phyloP scores from a whole-genome alignment of 2,329 filamentous ascomycete species.

The Fusarium kyushuense region DNA sequence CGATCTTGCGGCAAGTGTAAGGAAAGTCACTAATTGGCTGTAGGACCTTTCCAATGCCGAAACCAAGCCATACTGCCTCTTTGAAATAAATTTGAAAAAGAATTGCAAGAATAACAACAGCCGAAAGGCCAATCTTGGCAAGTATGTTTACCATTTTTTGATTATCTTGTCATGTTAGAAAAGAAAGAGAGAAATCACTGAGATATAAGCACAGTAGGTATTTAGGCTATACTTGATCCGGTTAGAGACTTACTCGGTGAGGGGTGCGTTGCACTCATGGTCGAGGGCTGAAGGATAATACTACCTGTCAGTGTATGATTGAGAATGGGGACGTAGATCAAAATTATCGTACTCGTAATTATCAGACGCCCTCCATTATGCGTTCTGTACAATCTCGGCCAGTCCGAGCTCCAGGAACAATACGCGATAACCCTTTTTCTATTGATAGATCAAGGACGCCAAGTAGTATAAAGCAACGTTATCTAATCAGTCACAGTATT shows the following conservation, averaged over 20 bases:
- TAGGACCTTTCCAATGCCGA: slow-evolving; percentile 37
- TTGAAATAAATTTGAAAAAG: slow-evolving; percentile 45
- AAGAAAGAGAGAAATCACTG: background rate
- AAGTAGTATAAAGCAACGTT: no score
- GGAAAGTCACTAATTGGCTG: slow-evolving; percentile 44
- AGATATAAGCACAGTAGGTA: background rate
- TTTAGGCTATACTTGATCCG: background rate
- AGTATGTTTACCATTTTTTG: slow-evolving; percentile 16
- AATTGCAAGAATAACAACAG: slow-evolving; percentile 21
- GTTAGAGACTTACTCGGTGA: background rate
- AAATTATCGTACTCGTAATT: slow-evolving; percentile 6
- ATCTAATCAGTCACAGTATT: slow-evolving; percentile 1
- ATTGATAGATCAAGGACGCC: background rate
- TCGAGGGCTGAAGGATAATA: background rate
- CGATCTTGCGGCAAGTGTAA: slow-evolving; percentile 44
- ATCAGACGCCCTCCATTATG: background rate
- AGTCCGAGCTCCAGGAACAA: background rate
- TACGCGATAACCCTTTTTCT: background rate
- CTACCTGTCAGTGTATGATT: background rate
- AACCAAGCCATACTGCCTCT: slow-evolving; percentile 38
- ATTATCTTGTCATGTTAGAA: background rate
- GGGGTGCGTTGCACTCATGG: background rate
- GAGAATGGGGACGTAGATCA: background rate
- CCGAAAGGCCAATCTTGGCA: slow-evolving; percentile 34
- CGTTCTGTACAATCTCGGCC: background rate